These are phyloP conservation scores for Kodamaea sagamina DNA, from an alignment of 805 yeast genomes.

Conservation along the genomic window DNA sequence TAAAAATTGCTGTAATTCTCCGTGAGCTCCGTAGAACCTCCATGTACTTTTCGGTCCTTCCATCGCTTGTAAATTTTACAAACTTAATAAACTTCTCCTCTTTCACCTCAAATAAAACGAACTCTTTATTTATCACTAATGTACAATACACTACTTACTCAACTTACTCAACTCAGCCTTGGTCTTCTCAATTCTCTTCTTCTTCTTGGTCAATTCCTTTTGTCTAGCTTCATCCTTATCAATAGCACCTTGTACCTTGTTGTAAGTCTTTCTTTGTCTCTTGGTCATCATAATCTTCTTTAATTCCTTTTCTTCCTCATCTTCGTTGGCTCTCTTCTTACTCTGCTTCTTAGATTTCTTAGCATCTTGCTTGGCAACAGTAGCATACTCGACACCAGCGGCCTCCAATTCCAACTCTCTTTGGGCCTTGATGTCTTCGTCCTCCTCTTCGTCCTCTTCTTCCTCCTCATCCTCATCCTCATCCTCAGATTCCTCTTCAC, in stretches of 20 bases:
- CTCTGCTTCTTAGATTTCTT: conserved; percentile 35
- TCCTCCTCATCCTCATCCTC: conserved; percentile 41
- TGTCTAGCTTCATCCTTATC: conserved; percentile 78
- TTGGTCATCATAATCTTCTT: conserved; percentile 97
- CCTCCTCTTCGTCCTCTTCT: conserved; percentile 56
- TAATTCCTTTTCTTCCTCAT: conserved; percentile 83
- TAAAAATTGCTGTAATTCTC: no score
- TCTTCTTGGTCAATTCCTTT: conserved; percentile 67
- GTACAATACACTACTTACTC: conserved; percentile 6
- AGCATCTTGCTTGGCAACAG: conserved; percentile 35
- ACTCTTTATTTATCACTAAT: conserved; percentile 1
- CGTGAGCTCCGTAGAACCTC: no score
- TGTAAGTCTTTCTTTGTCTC: conserved; percentile 91
- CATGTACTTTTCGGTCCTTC: no score
- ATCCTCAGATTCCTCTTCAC: conserved; percentile 49
- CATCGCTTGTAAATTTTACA: no score
- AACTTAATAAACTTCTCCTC: no score
- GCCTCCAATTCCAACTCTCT: conserved; percentile 79
- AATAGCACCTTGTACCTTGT: conserved; percentile 91
- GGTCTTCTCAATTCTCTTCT: conserved; percentile 66
- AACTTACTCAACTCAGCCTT: conserved; percentile 12
- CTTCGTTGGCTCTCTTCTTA: conserved; percentile 49
- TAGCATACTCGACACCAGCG: conserved; percentile 78
- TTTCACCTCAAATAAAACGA: no score
- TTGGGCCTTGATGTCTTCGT: conserved; percentile 72